Base-by-base conservation (phyloP, 2,329 filamentous ascomycete species). In the Beauveria brongniartii region DNA sequence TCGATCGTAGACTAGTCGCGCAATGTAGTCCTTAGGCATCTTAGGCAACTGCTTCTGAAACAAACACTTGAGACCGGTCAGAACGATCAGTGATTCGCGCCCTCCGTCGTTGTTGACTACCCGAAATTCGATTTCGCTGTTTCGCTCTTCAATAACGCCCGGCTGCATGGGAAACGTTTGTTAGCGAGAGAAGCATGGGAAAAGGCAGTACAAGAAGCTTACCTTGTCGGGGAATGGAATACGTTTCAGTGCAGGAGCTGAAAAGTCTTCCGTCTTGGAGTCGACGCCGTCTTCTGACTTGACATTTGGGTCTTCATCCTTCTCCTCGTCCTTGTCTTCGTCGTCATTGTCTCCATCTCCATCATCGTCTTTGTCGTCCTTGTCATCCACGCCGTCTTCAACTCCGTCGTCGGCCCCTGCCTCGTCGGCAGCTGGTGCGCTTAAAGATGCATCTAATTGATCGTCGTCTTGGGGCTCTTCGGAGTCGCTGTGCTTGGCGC, bases 1-100 rank as follows among this genome's bases (percentile, higher is more conserved):
- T 57, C 94, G 88, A 74, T 99, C 94, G 76, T 99, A 99, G 62
- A 99, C 94, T 8, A 99, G 85, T 44, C 94, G 90, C 4, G 94
- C 94, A 68, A 99, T 97, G 73, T 99, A 99, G 71, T 97, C 94
- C 74, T 97, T 97, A 16, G 94, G 94, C 94, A 99, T 99, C 75
- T 97, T 97, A 0, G 94, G 94, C 6, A 99, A 81, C 71, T 99
- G 94, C 69, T 97, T 97, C 73, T 99, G 94, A 69, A 99, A 97
- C 65, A 99, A 95, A 71, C 92, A 96, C 73, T 97, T 99, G 60
- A 99, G 80, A 16, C 94, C 94, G 0, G 93, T 97, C 62, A 99
- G 81, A 67, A 99, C 95, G 70, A 97, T 95, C 66, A 92, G 87
- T 70, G 90, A 95, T 69, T 96, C 91, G 65, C 89, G 84, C 43